Base-by-base conservation (phyloP, 2,329 filamentous ascomycete genomes). In the Colletotrichum lini region DNA sequence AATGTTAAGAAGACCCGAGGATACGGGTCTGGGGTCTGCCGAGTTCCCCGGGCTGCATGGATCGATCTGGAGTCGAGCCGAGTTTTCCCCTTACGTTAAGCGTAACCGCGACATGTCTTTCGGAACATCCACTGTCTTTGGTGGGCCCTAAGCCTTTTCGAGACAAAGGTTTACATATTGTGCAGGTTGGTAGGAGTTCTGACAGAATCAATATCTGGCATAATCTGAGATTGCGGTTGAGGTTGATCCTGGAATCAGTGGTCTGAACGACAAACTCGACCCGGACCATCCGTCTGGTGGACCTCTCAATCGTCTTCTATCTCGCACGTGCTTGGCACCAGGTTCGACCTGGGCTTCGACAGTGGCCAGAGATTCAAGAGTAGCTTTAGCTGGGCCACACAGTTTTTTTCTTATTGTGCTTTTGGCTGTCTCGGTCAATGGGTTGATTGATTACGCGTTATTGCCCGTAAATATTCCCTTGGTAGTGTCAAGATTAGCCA, bases 1-100 rank as follows among this genome's bases (percentile, higher is more conserved):
- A 69, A 59, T 65, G 66, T 69, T 65, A 69, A 69, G 66, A 38
- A 40, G 60, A 69, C 66, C 66, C 66, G 66, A 65, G 15, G 38
- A 38, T 40, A 52, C 59, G 65, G 65, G 57, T 56, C 52, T 50
- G 65, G 65, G 59, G 57, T 56, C 59, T 50, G 59, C 65, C 50
- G 44, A 57, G 16, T 23, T 42, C 50, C 23, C 42, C 21, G 49
- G 61, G 50, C 18, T 15, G 26, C 7, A 21, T 16, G 21, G 12
- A 18, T 35, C 58, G 26, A 26, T 21, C 18, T 23, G 7, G 44
- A 21, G 44, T 21, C 18, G 40, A 45, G 23, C 58, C 40, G 21
- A 21, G 26, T 45, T 44, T 45, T 23, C 52, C 35, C 52, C 8
- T 52, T 50, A 68, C 64, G 59, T 64, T 68, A 63, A 42, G 49